Conservation (phyloP, 2,329 filamentous ascomycete species). For the Keithomyces neogunnii region DNA sequence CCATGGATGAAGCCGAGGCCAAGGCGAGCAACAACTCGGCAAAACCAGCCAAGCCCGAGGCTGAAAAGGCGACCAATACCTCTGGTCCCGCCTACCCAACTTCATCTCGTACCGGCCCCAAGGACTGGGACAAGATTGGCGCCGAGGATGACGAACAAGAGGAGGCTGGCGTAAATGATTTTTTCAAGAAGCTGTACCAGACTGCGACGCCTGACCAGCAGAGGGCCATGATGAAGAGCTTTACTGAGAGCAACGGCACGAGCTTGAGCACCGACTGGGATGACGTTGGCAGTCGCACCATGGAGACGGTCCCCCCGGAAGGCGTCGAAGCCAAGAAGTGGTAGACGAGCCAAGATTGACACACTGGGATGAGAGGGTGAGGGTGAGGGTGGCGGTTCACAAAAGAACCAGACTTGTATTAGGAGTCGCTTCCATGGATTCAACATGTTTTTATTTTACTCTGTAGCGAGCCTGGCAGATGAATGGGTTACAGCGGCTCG, state of each 20-base stretch:
- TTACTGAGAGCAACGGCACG: slow-evolving; percentile 87
- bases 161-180: slow-evolving; percentile 59
- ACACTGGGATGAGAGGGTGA: not conserved
- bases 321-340: slow-evolving; percentile 72
- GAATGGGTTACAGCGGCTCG: too few relatives aligned
- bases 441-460: too few relatives aligned
- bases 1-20: not conserved
- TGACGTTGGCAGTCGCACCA: slow-evolving; percentile 64
- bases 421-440: too few relatives aligned
- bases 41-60: not conserved
- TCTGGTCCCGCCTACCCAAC: slow-evolving; percentile 65
- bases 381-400: not conserved
- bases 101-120: slow-evolving; percentile 73
- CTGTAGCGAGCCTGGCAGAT: too few relatives aligned
- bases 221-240: slow-evolving; percentile 97
- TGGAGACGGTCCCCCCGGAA: slow-evolving; percentile 67
- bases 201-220: slow-evolving; percentile 68
- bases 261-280: slow-evolving; percentile 86
- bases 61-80: not conserved
- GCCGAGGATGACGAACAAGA: slow-evolving; percentile 47
- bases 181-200: slow-evolving; percentile 88
- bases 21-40: not conserved
- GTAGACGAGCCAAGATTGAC: slow-evolving; percentile 19
- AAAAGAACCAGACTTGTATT: too few relatives aligned
- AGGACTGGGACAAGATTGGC: slow-evolving; percentile 82